phyloP scores from a whole-genome alignment of 805 yeast species.

The Suhomyces sp. region DNA sequence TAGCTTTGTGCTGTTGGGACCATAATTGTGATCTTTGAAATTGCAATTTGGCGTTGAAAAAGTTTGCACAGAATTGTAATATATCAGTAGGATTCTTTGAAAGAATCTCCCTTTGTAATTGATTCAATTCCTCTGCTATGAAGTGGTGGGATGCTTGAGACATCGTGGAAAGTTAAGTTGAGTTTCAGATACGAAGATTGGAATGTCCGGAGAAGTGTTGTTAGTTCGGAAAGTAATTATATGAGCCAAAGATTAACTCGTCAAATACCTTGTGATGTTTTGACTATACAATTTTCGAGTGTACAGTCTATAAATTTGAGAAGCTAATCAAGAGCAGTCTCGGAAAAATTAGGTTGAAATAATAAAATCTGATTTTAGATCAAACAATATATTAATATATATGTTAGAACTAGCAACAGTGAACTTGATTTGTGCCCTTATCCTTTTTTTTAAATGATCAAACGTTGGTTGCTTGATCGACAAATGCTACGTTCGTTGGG shows the following conservation, averaged over 20 bases:
- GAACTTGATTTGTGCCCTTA: background rate
- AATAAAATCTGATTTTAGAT: background rate
- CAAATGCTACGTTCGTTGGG: slow-evolving; percentile 2
- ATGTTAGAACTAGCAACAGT: background rate
- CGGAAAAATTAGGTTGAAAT: background rate
- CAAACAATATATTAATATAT: background rate
- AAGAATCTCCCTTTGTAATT: slow-evolving; percentile 54
- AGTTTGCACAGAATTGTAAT: slow-evolving; percentile 72
- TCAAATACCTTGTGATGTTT: background rate
- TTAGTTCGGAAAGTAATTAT: background rate
- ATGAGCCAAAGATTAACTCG: background rate
- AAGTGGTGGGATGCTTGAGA: slow-evolving; percentile 9
- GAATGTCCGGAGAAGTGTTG: background rate
- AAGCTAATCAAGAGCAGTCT: background rate
- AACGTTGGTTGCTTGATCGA: background rate
- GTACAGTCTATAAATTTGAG: background rate
- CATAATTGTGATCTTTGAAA: slow-evolving; percentile 54
- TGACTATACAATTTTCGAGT: background rate
- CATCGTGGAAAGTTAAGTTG: slow-evolving; percentile 7
- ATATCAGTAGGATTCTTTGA: slow-evolving; percentile 62
- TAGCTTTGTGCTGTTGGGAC: slow-evolving; percentile 49
- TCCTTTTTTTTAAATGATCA: background rate
- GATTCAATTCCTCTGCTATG: slow-evolving; percentile 52
- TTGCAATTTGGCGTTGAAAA: slow-evolving; percentile 61
- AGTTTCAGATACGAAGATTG: background rate